phyloP scores from a whole-genome alignment of 2,329 filamentous ascomycete genomes.

The Alternaria sp. region DNA sequence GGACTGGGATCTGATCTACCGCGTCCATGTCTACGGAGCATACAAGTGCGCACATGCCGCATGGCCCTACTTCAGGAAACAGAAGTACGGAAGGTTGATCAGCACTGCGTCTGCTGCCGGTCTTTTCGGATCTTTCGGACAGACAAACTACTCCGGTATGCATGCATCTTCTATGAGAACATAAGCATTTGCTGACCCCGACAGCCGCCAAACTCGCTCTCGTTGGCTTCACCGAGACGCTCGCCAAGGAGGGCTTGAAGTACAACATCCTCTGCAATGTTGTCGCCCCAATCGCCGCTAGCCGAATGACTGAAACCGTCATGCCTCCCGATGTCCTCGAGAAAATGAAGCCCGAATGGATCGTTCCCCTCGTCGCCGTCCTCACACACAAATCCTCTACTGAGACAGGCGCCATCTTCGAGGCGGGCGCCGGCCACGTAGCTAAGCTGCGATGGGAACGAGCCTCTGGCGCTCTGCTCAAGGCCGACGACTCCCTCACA shows the following conservation, averaged over 20 bases:
- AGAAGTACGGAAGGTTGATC: conserved; percentile 97
- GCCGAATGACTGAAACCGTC: conserved; percentile 93
- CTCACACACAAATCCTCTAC: conserved; percentile 87
- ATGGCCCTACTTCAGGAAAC: conserved; percentile 98
- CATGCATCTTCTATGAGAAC: not conserved
- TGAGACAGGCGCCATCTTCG: conserved; percentile 91
- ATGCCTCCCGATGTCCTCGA: conserved; percentile 94
- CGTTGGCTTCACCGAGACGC: conserved; percentile 96
- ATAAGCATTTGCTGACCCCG: conserved; percentile 32
- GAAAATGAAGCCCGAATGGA: conserved; percentile 89
- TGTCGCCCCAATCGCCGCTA: conserved; percentile 94
- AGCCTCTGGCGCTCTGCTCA: conserved; percentile 85
- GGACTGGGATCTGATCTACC: conserved; percentile 96
- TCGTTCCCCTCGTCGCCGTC: conserved; percentile 90
- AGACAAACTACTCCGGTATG: conserved; percentile 89
- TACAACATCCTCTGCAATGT: conserved; percentile 98
- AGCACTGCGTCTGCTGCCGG: conserved; percentile 97
- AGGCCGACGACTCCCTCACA: conserved; percentile 87
- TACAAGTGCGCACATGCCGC: conserved; percentile 96
- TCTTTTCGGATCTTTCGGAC: conserved; percentile 93
- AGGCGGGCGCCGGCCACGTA: conserved; percentile 90
- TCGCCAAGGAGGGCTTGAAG: conserved; percentile 96
- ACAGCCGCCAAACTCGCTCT: conserved; percentile 89
- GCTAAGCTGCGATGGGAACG: conserved; percentile 97
- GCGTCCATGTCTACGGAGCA: conserved; percentile 89